phyloP scores from a whole-genome alignment of 2,329 filamentous ascomycete genomes.

The Aspergillus quadricinctus region DNA sequence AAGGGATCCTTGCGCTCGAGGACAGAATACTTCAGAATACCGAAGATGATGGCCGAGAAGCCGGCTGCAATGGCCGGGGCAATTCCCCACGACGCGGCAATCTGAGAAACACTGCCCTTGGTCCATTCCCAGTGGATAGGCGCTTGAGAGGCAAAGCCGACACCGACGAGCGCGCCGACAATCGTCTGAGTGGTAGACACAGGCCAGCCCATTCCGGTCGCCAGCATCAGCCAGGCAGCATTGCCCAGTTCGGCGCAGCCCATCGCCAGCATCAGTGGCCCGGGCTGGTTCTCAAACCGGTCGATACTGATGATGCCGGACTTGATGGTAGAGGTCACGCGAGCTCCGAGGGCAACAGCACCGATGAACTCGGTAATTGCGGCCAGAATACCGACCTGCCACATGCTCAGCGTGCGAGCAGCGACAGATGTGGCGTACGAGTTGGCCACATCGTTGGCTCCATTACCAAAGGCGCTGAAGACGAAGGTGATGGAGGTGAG shows the following conservation, averaged over 20 bases:
- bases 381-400: constrained; percentile 48
- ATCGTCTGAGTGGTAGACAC: constrained; percentile 42
- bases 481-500: constrained; percentile 26
- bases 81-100: constrained; percentile 48
- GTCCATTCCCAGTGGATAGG: constrained; percentile 33
- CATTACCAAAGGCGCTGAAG: constrained; percentile 26
- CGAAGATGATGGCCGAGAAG: constrained; percentile 49
- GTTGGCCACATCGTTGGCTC: constrained; percentile 49
- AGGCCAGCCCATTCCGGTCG: constrained; percentile 34
- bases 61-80: constrained; percentile 46
- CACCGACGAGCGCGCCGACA: constrained; percentile 33
- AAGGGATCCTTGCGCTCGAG: constrained; percentile 48
- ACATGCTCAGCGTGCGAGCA: constrained; percentile 50
- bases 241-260: constrained; percentile 31
- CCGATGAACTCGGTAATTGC: constrained; percentile 50
- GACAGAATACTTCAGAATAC: constrained; percentile 47
- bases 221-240: constrained; percentile 35
- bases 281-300: constrained; percentile 32
- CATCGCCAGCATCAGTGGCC: constrained; percentile 39
- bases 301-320: constrained; percentile 40
- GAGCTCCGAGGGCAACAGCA: constrained; percentile 49
- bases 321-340: constrained; percentile 43
- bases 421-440: constrained; percentile 52
- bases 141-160: constrained; percentile 22
- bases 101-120: constrained; percentile 43